These are phyloP conservation scores for Talaromyces amestolkiae DNA, from an alignment of 2,329 filamentous ascomycete genomes.

Conservation along the genomic window DNA sequence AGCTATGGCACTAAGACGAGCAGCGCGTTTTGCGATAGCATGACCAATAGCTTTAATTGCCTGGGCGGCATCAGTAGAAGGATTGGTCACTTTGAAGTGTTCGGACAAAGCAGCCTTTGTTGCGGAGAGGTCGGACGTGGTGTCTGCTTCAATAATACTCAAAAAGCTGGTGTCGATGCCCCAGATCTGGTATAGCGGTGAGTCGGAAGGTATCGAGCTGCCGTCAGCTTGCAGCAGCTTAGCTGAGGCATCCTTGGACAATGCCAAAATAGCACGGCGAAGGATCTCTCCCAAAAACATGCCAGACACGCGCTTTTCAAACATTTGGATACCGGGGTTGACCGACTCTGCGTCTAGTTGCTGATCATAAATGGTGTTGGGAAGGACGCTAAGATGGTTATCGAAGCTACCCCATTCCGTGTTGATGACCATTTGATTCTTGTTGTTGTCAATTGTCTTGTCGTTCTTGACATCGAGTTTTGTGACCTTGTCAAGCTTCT, in stretches of 20 bases:
- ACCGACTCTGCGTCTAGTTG: constrained; percentile 75
- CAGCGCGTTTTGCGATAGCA: constrained; percentile 83
- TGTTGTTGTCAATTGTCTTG: constrained; percentile 66
- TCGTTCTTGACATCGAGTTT: constrained; percentile 64
- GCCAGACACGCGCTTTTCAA: constrained; percentile 95
- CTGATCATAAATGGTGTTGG: constrained; percentile 78
- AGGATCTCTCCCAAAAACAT: constrained; percentile 98
- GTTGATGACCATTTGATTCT: constrained; percentile 96
- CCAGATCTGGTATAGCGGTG: constrained; percentile 74
- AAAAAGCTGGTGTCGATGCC: constrained; percentile 88
- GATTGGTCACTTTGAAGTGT: constrained; percentile 70
- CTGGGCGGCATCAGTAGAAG: constrained; percentile 78
- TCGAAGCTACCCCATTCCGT: constrained; percentile 99
- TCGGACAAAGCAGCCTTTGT: constrained; percentile 77
- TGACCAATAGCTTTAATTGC: constrained; percentile 80
- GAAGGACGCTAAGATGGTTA: constrained; percentile 84
- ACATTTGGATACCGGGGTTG: constrained; percentile 96
- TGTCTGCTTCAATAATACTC: constrained; percentile 80
- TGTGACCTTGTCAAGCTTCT: constrained; percentile 81
- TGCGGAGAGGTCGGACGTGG: constrained; percentile 66
- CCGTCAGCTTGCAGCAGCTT: constrained; percentile 75
- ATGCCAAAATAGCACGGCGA: constrained; percentile 68
- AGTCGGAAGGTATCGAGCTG: constrained; percentile 64
- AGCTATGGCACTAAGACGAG: constrained; percentile 81
- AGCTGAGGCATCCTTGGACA: constrained; percentile 65